Evolutionary conservation across 208 protist genomes (phyloP).

Genomic region (Trypanosoma rangeli): DNA sequence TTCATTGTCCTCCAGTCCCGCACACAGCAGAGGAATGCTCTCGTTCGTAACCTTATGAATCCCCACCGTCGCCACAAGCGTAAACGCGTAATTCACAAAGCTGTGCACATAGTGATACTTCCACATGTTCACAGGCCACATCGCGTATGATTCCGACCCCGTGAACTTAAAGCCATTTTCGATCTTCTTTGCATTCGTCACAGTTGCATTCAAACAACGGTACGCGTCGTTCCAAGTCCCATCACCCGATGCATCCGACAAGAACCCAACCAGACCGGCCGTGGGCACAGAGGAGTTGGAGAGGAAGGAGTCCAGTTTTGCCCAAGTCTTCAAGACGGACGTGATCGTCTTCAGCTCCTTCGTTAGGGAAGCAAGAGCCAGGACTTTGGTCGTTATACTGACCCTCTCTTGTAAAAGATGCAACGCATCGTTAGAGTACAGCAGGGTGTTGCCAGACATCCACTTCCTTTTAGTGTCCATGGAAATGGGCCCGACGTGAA

Average conservation of each 20-base stretch:
- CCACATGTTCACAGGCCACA: background rate
- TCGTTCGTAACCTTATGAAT: background rate
- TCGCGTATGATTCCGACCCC: background rate
- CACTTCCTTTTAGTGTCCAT: background rate
- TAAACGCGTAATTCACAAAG: constrained; percentile 22
- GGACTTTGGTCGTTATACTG: background rate
- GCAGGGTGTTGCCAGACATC: background rate
- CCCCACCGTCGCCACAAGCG: constrained; percentile 18
- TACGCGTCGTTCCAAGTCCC: constrained; percentile 6
- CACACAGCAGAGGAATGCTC: constrained; percentile 6
- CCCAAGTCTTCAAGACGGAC: background rate
- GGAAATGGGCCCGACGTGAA: background rate
- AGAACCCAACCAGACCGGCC: constrained; percentile 10
- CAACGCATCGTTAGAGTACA: background rate
- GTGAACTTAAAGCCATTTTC: background rate
- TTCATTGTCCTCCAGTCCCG: background rate
- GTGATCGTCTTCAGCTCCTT: background rate
- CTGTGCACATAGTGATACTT: no score
- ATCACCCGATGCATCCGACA: background rate
- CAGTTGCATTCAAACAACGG: constrained; percentile 6
- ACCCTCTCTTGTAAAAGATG: constrained; percentile 2
- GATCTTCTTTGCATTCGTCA: background rate
- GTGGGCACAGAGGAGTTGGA: constrained; percentile 1
- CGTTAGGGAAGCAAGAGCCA: background rate
- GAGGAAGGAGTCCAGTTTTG: background rate